Evolutionary conservation across 352 stramenopile species (phyloP), one percentile per base, ranked within the genome.

Genomic region (Achlya hypogyna): DNA sequence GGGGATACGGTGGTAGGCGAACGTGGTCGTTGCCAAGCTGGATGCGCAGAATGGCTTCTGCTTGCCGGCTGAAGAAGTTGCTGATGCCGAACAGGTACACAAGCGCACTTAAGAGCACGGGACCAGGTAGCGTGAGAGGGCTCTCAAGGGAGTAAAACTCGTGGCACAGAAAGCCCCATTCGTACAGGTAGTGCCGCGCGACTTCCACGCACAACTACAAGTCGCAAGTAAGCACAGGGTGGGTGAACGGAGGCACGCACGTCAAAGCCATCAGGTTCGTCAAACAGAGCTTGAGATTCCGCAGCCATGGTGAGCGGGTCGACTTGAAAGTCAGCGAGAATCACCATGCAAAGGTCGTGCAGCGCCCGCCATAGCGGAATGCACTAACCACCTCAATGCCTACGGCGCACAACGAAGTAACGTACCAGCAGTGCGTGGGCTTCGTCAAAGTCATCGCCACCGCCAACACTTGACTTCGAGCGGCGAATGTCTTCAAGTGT

Each of bases 321-420:
- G 34, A 86, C 66, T 18, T 82, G 62, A 70, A 88, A 89, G 43
- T 88, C 76, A 1, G 73, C 68, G n/a, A 91, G 59, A 20, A 82
- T 68, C 5, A 88, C 71, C 22, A 89, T 62, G 63, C 87, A 76
- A 54, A 92, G 34, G 58, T 92, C 83, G 52, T 90, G 73, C 53
- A 92, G 64, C 23, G 83, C 60, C 63, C 79, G 77, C 76, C 82
- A 89, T 29, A 89, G 47, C 25, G 72, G 54, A 52, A 70, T 62
- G 51, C 74, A 75, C 67, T 89, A 80, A n/a, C n/a, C n/a, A n/a
- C n/a, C n/a, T n/a, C n/a, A n/a, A n/a, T n/a, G n/a, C n/a, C n/a
- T n/a, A n/a, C n/a, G 0, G 40, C 0, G 49, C 10, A 69, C 10
- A 49, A 28, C 29, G 4, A 23, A 63, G 6, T 58, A 52, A 51